Percentiles rank a stretch among this genome's conserved stretches.
These are phyloP conservation scores for Oryza coarctata DNA, from an alignment of 176 grass and related monocot genomes.

Conservation along the genomic window DNA sequence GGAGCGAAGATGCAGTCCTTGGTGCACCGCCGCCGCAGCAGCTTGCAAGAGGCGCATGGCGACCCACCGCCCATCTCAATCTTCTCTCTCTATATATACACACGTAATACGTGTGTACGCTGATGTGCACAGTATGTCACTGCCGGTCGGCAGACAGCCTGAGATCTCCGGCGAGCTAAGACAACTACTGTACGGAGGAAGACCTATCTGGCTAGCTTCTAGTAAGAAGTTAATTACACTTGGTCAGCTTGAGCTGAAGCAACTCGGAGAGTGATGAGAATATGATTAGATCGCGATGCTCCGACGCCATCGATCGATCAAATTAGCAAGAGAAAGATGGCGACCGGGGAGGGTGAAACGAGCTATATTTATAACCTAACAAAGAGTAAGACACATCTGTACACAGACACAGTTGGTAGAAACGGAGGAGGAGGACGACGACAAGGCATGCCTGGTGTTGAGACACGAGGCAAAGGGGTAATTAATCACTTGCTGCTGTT, in stretches of 20 bases:
- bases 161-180: neutral
- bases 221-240: no score
- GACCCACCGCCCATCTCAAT: constrained; percentile 35
- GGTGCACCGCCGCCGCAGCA: constrained; percentile 79
- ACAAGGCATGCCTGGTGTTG: constrained; percentile 29
- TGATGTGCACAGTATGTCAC: neutral
- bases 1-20: constrained; percentile 95
- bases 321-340: constrained; percentile 2
- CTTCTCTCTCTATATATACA: no score
- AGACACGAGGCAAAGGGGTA: constrained; percentile 37
- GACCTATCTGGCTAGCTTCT: no score
- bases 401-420: neutral
- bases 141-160: neutral
- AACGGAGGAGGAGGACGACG: neutral
- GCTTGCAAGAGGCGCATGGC: constrained; percentile 90
- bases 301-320: no score
- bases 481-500: constrained; percentile 35
- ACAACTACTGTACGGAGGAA: neutral
- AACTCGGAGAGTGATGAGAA: neutral
- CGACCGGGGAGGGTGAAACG: constrained; percentile 12
- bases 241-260: neutral
- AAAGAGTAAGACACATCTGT: neutral
- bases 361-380: constrained; percentile 42
- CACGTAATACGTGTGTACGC: no score
- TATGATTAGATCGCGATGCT: neutral